Conservation (phyloP, 2,329 filamentous ascomycete species). For the Eutypa lata region DNA sequence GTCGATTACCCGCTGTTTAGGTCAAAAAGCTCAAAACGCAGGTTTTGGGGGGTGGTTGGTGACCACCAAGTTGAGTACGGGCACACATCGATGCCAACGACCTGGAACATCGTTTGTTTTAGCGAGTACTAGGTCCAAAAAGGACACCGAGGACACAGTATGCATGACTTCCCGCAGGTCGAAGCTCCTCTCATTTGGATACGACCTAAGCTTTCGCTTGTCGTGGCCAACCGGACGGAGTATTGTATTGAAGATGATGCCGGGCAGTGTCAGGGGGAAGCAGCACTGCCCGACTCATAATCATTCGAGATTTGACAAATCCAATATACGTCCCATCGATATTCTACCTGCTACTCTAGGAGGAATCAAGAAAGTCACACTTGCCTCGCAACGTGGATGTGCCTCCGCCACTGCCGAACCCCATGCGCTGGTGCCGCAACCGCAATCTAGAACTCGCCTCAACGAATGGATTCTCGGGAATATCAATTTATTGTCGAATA, state of each 20-base stretch:
- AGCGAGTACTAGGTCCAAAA: slow-evolving; percentile 4
- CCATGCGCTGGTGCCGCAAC: slow-evolving; percentile 62
- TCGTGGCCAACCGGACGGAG: no score
- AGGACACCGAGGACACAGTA: slow-evolving; percentile 4
- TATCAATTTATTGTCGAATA: slow-evolving; percentile 66
- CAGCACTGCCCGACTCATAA: no score
- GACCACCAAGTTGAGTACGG: slow-evolving; percentile 45
- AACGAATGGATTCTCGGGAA: slow-evolving; percentile 63
- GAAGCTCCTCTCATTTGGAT: no score
- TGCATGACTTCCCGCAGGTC: no score
- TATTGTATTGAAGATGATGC: no score
- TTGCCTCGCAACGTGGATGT: slow-evolving; percentile 62
- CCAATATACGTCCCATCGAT: no score
- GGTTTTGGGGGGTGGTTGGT: slow-evolving; percentile 39
- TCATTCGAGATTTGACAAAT: no score
- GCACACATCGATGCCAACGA: slow-evolving; percentile 69
- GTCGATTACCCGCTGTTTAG: slow-evolving; percentile 59
- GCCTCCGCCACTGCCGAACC: slow-evolving; percentile 44
- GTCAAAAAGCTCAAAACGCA: slow-evolving; percentile 71
- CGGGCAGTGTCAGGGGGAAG: no score
- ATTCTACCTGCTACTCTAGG: no score
- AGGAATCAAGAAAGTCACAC: slow-evolving; percentile 9
- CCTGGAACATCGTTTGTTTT: slow-evolving; percentile 40
- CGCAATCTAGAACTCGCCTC: slow-evolving; percentile 66
- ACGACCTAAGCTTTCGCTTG: neutral